phyloP scores from a whole-genome alignment of 495 filamentous ascomycete genomes.

The Achaetomiella virescens region DNA sequence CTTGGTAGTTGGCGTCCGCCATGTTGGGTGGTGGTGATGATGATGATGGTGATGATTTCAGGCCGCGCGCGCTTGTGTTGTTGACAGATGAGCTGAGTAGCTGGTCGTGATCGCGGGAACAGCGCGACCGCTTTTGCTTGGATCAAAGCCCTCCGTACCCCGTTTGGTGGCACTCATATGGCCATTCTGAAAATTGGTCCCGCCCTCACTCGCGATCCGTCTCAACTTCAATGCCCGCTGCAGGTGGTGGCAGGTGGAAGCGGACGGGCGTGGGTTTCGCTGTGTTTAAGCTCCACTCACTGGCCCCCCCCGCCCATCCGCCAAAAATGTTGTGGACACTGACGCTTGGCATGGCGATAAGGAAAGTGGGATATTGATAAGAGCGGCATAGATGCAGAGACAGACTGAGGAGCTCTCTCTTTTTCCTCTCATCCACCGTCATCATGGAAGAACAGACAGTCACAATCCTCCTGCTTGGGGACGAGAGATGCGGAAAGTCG shows the following conservation, averaged over 20 bases:
- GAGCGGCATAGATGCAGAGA: neutral
- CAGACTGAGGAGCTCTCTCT: neutral
- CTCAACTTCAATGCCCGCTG: neutral
- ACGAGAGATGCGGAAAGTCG: slow-evolving; percentile 75
- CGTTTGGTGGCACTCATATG: slow-evolving; percentile 7
- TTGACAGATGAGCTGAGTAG: neutral
- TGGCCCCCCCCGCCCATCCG: neutral
- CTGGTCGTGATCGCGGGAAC: neutral
- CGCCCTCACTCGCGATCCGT: neutral
- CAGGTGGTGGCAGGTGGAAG: slow-evolving; percentile 7
- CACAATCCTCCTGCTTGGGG: slow-evolving; percentile 72
- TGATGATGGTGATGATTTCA: neutral
- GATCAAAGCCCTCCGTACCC: neutral
- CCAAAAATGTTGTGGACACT: neutral
- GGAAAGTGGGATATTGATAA: slow-evolving; percentile 5
- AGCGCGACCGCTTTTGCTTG: slow-evolving; percentile 1
- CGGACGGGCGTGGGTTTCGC: too few relatives aligned
- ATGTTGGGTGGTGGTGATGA: slow-evolving; percentile 12
- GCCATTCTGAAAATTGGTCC: neutral
- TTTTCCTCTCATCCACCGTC: neutral
- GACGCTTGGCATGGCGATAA: slow-evolving; percentile 9
- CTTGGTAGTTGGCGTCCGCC: slow-evolving; percentile 29
- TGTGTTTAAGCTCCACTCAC: neutral
- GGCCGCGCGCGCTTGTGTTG: neutral
- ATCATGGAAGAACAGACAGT: slow-evolving; percentile 46